These are phyloP conservation scores for Macrophomina phaseolina DNA, from an alignment of 2,329 filamentous ascomycete genomes.

Conservation along the genomic window DNA sequence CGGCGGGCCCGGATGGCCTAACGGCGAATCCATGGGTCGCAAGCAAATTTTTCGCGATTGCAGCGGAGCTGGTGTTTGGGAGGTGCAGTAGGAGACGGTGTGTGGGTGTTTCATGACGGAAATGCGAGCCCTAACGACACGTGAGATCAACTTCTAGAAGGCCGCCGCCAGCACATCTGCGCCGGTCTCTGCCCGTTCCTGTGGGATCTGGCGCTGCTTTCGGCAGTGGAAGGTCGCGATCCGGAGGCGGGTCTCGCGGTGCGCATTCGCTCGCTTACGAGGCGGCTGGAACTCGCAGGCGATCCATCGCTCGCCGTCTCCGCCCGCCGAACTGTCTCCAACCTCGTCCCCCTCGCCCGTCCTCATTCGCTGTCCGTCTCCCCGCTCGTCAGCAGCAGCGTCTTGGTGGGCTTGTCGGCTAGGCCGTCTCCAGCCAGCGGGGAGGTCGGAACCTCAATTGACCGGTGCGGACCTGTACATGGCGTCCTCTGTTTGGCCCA, in stretches of 20 bases:
- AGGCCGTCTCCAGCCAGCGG: constrained; percentile 14
- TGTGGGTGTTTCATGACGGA: neutral
- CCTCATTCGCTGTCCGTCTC: constrained; percentile 14
- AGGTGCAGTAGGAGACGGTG: constrained; percentile 7
- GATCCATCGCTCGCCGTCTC: neutral
- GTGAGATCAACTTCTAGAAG: constrained; percentile 21
- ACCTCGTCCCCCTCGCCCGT: neutral
- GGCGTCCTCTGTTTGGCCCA: constrained; percentile 16
- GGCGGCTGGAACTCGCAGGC: neutral
- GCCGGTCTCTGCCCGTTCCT: constrained; percentile 8
- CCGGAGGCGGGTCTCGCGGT: neutral
- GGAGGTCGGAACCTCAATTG: constrained; percentile 13
- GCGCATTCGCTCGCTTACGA: constrained; percentile 21
- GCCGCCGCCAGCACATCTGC: neutral
- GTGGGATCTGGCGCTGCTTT: neutral
- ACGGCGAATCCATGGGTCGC: neutral
- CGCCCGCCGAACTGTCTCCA: neutral
- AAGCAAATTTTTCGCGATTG: neutral
- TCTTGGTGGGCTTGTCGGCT: constrained; percentile 13
- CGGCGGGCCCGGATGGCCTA: constrained; percentile 1
- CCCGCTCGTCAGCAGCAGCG: constrained; percentile 5
- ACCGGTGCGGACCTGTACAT: constrained; percentile 22
- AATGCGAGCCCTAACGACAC: constrained; percentile 13
- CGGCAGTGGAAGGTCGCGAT: constrained; percentile 7
- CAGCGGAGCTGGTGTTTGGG: constrained; percentile 10